These are phyloP conservation scores for Phytophthora agathidicida DNA, from an alignment of 352 stramenopile genomes.

Conservation along the genomic window DNA sequence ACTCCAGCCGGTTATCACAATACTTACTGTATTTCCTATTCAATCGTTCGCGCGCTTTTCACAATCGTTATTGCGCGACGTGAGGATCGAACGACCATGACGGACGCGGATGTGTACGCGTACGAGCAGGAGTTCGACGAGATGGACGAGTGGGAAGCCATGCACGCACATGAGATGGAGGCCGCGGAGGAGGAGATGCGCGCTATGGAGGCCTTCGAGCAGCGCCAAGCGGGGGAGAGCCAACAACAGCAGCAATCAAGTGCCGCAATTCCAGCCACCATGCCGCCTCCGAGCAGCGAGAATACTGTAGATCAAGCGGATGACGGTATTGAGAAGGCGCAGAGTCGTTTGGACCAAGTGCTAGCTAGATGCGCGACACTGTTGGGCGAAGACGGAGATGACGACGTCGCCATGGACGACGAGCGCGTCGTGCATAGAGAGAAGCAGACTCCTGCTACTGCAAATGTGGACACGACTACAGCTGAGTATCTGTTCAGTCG, in stretches of 20 bases:
- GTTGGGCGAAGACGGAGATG: constrained; percentile 66
- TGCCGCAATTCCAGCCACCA: not conserved
- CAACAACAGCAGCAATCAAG: constrained; percentile 9
- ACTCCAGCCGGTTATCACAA: no score
- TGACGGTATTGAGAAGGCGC: constrained; percentile 39
- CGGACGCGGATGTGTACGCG: constrained; percentile 76
- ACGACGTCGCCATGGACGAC: constrained; percentile 42
- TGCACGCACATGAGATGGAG: constrained; percentile 84
- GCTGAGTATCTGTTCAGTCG: constrained; percentile 58
- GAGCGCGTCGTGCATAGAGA: constrained; percentile 33
- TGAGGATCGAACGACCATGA: constrained; percentile 31
- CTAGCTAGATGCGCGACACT: constrained; percentile 67
- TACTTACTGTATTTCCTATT: no score
- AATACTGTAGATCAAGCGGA: constrained; percentile 18
- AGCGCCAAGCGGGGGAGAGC: constrained; percentile 12
- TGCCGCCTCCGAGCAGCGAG: constrained; percentile 6
- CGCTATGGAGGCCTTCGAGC: constrained; percentile 60
- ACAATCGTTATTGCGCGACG: constrained; percentile 2
- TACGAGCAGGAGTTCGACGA: constrained; percentile 81
- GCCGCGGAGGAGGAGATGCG: constrained; percentile 68
- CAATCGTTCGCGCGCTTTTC: constrained; percentile 39
- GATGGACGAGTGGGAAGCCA: constrained; percentile 86
- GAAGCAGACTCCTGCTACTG: constrained; percentile 25
- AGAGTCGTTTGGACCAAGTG: constrained; percentile 57
- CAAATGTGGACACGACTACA: constrained; percentile 40